A percentile compares a stretch with the other conserved stretches of the same genome.
Evolutionary conservation across 2,329 filamentous ascomycete species (phyloP).

Genomic region (Arthrobotrys megalospora): DNA sequence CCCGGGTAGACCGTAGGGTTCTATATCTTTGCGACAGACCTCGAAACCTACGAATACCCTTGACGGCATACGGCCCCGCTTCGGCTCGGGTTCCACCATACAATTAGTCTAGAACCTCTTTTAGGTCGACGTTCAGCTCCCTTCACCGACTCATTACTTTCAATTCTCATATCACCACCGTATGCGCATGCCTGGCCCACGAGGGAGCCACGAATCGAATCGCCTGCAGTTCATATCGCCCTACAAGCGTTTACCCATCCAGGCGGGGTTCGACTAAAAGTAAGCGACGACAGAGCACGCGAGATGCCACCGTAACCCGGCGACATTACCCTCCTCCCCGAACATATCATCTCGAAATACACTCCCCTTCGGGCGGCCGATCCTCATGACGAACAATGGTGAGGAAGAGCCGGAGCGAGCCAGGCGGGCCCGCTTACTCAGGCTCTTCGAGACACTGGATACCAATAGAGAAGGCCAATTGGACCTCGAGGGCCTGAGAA

Average conservation of each 20-base stretch:
- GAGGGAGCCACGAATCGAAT: conserved; percentile 14
- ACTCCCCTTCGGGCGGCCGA: conserved; percentile 5
- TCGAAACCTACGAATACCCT: not conserved
- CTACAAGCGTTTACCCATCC: conserved; percentile 16
- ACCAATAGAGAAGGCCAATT: conserved; percentile 82
- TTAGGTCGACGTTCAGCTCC: conserved; percentile 15
- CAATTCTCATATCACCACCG: not conserved
- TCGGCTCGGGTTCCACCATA: conserved; percentile 15
- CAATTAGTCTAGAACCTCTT: conserved; percentile 6
- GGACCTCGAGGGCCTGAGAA: conserved; percentile 86
- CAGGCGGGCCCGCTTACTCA: conserved; percentile 83
- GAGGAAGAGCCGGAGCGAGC: conserved; percentile 52
- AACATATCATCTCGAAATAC: conserved; percentile 10
- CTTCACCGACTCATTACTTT: not conserved
- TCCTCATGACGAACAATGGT: conserved; percentile 45
- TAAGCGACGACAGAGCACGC: conserved; percentile 37
- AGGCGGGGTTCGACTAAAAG: conserved; percentile 35
- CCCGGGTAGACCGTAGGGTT: not conserved
- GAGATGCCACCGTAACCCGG: conserved; percentile 49
- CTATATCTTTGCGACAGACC: not conserved
- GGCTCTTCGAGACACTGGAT: conserved; percentile 87
- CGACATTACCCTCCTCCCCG: conserved; percentile 12
- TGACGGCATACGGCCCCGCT: conserved; percentile 5
- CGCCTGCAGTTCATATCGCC: conserved; percentile 1
- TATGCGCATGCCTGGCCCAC: conserved; percentile 16